Evolutionary conservation across 768 basidiomycete genomes (phyloP), one percentile per base, ranked within the genome.

Genomic region (Nevesoporus exiguus): DNA sequence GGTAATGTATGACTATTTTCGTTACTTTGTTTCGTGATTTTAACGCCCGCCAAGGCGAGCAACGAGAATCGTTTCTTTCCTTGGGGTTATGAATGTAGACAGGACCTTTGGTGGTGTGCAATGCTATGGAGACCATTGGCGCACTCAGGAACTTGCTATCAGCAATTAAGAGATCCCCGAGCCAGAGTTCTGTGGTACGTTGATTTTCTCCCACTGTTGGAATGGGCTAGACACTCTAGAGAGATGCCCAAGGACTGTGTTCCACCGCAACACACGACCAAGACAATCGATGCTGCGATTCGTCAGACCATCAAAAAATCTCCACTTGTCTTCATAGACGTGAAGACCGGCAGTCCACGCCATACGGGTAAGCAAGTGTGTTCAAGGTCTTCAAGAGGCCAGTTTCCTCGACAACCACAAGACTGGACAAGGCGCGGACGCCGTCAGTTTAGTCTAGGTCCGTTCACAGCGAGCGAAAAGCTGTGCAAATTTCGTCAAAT

Each of bases 281-380:
- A 15, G 14, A 15, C 34, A 34, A 34, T 29, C 8, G 27, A 29
- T 29, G 27, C 27, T 8, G 27, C 27, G 8, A 29, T 29, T 29
- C 14, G 34, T 13, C 34, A 31, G 14, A 45, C 21, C 29, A 19
- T 30, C 29, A 31, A 30, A 21, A 17, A 21, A 30, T 55, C 42
- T 13, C 57, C 59, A 5, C 51, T 59, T n/a, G 30, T 58, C 13
- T 43, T 60, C 25, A 61, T 61, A 22, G 9, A 60, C 6, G 51
- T 56, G n/a, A 2, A 47, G 10, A 40, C 36, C 13, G 60, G 60
- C 1, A 31, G 6, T 22, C 58, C 56, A 19, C 56, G 19, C 14
- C 27, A 55, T 13, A 34, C 27, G 29, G 8, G 11, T 41, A 29
- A 39, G 37, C 15, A 19, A 5, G 24, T 29, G 55, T 30, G 17